Evolutionary conservation across 2,329 filamentous ascomycete genomes (phyloP).

Genomic region (Coniochaeta sp.): DNA sequence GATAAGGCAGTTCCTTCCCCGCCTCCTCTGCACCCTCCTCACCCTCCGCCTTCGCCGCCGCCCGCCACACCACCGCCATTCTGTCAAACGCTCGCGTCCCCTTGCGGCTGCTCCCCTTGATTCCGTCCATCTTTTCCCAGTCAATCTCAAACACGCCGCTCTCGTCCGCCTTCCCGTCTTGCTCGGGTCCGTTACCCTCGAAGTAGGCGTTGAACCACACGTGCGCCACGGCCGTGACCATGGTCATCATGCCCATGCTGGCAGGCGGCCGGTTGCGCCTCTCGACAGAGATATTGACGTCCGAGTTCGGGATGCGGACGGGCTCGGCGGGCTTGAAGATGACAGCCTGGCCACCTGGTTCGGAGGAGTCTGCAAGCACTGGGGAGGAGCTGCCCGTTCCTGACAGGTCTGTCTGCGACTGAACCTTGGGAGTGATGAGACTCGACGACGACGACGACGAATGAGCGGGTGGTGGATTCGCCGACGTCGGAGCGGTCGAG

Average conservation of each 20-base stretch:
- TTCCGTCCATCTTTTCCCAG: slow-evolving; percentile 75
- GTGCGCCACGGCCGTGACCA: slow-evolving; percentile 89
- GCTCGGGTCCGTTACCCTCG: slow-evolving; percentile 70
- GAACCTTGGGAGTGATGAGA: slow-evolving; percentile 5
- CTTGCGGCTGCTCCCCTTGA: slow-evolving; percentile 81
- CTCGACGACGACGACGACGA: slow-evolving; percentile 7
- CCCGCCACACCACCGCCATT: slow-evolving; percentile 77
- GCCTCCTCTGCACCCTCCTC: slow-evolving; percentile 9
- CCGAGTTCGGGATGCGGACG: slow-evolving; percentile 68
- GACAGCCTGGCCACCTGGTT: slow-evolving; percentile 61
- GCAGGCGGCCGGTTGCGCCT: slow-evolving; percentile 72
- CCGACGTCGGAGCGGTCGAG: not conserved
- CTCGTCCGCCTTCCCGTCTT: slow-evolving; percentile 52
- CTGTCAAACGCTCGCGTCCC: slow-evolving; percentile 76
- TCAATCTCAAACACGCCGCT: slow-evolving; percentile 55
- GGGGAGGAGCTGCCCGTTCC: slow-evolving; percentile 1
- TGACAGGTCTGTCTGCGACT: slow-evolving; percentile 5
- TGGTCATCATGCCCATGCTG: slow-evolving; percentile 72
- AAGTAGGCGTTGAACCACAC: slow-evolving; percentile 98
- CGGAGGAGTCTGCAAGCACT: slow-evolving; percentile 26
- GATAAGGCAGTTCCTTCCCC: not conserved
- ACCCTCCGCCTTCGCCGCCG: slow-evolving; percentile 14
- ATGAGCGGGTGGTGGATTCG: slow-evolving; percentile 1
- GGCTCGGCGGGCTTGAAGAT: slow-evolving; percentile 67
- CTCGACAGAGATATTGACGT: slow-evolving; percentile 87